A percentile compares a stretch with the other conserved stretches of the same genome.
phyloP scores from a whole-genome alignment of 331 rosid species.

The Malus hybrid region DNA sequence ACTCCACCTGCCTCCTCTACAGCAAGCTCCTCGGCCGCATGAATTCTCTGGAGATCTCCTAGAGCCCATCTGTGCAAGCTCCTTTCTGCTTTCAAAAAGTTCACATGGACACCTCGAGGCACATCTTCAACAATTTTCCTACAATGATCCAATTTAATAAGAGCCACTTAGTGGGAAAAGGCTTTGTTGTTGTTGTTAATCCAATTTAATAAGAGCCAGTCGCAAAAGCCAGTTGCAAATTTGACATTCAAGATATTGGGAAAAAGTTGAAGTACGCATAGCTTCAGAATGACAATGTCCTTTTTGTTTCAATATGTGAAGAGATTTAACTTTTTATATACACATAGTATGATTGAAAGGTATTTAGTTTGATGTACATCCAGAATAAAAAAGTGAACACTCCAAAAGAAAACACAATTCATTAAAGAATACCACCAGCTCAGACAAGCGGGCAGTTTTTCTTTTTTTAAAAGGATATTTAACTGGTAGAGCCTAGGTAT shows the following conservation, averaged over 20 bases:
- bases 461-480: background rate
- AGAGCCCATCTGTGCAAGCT: conserved; percentile 98
- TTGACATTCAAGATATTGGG: background rate
- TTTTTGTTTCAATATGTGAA: background rate
- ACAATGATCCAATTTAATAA: background rate
- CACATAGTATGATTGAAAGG: too few relatives aligned
- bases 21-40: conserved; percentile 81
- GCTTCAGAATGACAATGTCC: background rate
- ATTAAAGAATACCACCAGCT: background rate
- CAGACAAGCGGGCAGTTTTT: background rate
- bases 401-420: background rate
- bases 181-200: too few relatives aligned
- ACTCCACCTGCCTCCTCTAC: conserved; percentile 95
- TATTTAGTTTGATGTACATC: background rate
- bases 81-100: conserved; percentile 95
- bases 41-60: conserved; percentile 84
- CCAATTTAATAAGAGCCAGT: too few relatives aligned
- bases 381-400: background rate
- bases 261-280: background rate
- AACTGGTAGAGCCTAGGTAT: background rate
- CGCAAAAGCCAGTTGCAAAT: background rate
- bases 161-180: background rate
- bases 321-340: too few relatives aligned
- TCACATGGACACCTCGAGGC: conserved; percentile 89
- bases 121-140: conserved; percentile 94